Evolutionary conservation across 306 rosid genomes (phyloP), one percentile per base, ranked within the genome.

Genomic region (Oemleria cerasiformis): DNA sequence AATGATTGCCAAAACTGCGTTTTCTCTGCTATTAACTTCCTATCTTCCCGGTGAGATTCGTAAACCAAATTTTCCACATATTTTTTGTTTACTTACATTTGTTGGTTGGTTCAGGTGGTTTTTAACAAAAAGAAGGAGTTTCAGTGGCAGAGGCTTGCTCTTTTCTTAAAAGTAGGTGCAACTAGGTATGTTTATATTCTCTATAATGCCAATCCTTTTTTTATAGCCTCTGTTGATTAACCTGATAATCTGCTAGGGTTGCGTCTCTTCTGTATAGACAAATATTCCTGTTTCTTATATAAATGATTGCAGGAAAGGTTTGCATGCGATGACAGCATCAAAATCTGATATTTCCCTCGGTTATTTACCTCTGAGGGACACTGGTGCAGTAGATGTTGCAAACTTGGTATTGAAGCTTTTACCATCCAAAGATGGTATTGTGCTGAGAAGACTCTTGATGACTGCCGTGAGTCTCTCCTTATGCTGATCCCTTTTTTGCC

Each of bases 361-460:
- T 63, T 73, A 63, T 63, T 61, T 69, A 71, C 74, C 87, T 47
- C 74, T 41, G 44, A 84, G 74, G 60, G 73, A 80, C 50, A 45
- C 76, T 61, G 79, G 79, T 75, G 78, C 67, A 36, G 75, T 82
- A 70, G 94, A 89, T 49, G 64, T 84, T 79, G 94, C 93, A 10
- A 82, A 81, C 63, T 87, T 94, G 76, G 73, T 94, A 71, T 73
- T 91, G 83, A 86, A 79, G 85, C 84, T 94, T 74, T 79, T 94
- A 72, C 86, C 87, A 43, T 94, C 98, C 64, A 87, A 86, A 73
- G 95, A 94, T 44, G 98, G 98, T 49, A 83, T 78, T 48, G 92
- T 81, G 82, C 86, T 94, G 66, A 86, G 98, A 86, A 88, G 98
- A 80, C 98, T 94, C 73, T 80, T 91, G 75, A 94, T 94, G 96